Evolutionary conservation across 31 red algal genomes (phyloP).

Genomic region (Odonthalia washingtoniensis): DNA sequence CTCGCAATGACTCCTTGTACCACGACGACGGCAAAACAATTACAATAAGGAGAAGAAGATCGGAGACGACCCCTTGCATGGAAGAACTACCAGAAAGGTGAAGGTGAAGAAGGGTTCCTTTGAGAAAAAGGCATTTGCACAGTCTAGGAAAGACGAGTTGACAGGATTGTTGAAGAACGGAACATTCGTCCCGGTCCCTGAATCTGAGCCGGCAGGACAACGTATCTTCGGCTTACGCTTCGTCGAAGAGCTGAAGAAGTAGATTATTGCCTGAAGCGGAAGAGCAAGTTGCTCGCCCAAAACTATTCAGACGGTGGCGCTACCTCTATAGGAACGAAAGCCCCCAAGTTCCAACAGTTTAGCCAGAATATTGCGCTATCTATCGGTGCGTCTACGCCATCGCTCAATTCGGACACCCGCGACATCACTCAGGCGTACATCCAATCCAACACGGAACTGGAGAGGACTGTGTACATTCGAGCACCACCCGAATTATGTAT

Average conservation of each 20-base stretch:
- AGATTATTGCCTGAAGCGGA: not conserved
- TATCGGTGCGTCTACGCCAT: not conserved
- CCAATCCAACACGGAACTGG: no score
- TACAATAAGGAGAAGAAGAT: not conserved
- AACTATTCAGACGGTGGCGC: not conserved
- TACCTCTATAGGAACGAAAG: not conserved
- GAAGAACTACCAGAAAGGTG: not conserved
- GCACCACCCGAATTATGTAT: not conserved
- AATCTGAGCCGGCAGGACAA: not conserved
- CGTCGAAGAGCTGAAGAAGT: not conserved
- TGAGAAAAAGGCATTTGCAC: not conserved
- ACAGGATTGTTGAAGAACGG: not conserved
- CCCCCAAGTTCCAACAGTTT: not conserved
- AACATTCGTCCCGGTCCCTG: not conserved
- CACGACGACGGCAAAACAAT: not conserved
- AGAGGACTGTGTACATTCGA: not conserved
- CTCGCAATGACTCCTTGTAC: no score
- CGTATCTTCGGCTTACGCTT: not conserved
- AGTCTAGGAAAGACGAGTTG: not conserved
- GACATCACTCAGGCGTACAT: no score
- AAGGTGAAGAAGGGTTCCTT: not conserved
- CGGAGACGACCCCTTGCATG: not conserved
- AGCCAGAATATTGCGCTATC: not conserved
- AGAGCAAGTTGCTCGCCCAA: not conserved
- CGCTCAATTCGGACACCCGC: not conserved